Conservation (phyloP, 1,284 basidiomycete species). For the Puccinia coronata region DNA sequence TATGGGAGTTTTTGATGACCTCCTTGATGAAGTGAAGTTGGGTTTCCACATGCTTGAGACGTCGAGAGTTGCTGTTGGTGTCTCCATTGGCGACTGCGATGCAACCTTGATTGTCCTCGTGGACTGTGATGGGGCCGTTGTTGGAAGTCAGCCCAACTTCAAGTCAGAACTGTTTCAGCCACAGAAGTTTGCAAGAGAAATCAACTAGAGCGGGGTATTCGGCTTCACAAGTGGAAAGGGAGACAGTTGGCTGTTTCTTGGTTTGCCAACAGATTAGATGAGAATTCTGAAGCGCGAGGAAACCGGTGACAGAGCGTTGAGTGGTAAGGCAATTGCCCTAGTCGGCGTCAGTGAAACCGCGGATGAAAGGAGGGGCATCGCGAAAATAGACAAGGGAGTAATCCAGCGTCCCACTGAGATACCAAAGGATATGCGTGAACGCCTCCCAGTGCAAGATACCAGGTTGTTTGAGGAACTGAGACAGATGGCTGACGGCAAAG, state of each 20-base stretch:
- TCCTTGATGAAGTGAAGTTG: neutral
- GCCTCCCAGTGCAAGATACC: slow-evolving; percentile 22
- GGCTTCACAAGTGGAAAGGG: neutral
- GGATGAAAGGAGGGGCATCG: neutral
- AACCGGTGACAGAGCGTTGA: neutral
- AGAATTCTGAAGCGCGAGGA: neutral
- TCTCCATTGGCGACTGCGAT: neutral
- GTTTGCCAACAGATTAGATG: slow-evolving; percentile 1
- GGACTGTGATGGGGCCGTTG: neutral
- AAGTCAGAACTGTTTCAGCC: neutral
- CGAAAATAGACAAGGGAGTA: neutral
- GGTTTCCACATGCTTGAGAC: neutral
- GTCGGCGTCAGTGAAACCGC: slow-evolving; percentile 11
- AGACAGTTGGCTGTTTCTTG: slow-evolving; percentile 19
- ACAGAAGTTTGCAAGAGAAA: neutral
- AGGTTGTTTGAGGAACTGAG: slow-evolving; percentile 1
- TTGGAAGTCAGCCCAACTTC: neutral
- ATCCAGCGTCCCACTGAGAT: neutral
- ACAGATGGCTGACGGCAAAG: neutral
- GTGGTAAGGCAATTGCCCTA: slow-evolving; percentile 15
- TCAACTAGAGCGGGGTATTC: neutral
- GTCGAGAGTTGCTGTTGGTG: neutral
- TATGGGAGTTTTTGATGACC: neutral
- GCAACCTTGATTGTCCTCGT: neutral
- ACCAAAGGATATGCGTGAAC: neutral